Conservation (phyloP, 2,329 filamentous ascomycete species). For the Epichloe bromicola region DNA sequence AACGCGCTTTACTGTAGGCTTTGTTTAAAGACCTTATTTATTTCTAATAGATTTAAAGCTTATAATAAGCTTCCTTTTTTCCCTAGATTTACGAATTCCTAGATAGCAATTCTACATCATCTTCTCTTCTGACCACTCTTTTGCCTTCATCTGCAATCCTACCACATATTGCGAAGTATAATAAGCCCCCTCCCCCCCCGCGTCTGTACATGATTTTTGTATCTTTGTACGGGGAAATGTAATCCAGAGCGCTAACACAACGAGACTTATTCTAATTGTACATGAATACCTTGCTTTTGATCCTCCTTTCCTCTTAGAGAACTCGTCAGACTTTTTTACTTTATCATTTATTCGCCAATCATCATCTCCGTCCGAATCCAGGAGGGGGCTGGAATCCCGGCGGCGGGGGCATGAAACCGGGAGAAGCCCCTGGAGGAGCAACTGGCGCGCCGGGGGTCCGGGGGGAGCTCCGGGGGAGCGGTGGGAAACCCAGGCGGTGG, state of each 20-base stretch:
- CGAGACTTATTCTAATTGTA: not conserved
- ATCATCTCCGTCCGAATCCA: constrained; percentile 24
- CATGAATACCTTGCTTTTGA: not conserved
- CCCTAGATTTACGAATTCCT: too few species aligned
- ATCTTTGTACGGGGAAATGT: not conserved
- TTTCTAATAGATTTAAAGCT: too few species aligned
- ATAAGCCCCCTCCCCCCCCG: too few species aligned
- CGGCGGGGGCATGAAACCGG: constrained; percentile 27
- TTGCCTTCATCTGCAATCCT: too few species aligned
- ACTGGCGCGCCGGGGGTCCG: constrained; percentile 8
- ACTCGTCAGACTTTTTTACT: not conserved
- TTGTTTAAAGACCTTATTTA: too few species aligned
- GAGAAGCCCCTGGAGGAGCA: constrained; percentile 29
- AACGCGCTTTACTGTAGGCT: too few species aligned
- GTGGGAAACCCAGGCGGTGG: constrained; percentile 29
- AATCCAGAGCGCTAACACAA: not conserved
- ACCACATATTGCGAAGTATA: too few species aligned
- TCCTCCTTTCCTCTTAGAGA: not conserved
- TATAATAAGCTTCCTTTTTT: too few species aligned
- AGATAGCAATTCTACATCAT: too few species aligned
- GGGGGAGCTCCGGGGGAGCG: constrained; percentile 21
- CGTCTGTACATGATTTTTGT: not conserved
- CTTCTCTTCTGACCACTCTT: too few species aligned
- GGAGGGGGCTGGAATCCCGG: constrained; percentile 34
- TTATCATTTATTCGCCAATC: not conserved